phyloP scores from a whole-genome alignment of 176 grass and related monocot genomes.

The Lolium rigidum region DNA sequence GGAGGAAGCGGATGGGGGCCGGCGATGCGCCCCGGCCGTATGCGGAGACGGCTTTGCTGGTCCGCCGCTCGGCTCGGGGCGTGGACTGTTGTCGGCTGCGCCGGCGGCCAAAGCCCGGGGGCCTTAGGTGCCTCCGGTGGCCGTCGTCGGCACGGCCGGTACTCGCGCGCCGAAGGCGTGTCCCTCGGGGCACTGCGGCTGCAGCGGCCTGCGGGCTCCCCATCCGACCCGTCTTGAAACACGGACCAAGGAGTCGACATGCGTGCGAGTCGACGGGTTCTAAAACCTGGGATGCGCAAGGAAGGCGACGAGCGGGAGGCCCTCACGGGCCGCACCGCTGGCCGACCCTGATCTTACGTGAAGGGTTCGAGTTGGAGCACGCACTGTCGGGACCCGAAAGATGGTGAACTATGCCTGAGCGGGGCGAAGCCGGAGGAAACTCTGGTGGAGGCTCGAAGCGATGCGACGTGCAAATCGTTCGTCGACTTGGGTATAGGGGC shows the following conservation, averaged over 20 bases:
- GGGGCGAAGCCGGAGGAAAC: constrained; percentile 67
- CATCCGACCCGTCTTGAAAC: constrained; percentile 62
- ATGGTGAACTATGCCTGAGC: constrained; percentile 89
- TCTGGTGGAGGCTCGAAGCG: constrained; percentile 89
- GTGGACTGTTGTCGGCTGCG: too few relatives aligned
- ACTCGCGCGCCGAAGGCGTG: too few relatives aligned
- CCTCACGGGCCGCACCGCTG: constrained; percentile 39
- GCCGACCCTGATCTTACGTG: constrained; percentile 69
- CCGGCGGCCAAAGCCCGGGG: too few relatives aligned
- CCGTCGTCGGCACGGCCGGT: too few relatives aligned
- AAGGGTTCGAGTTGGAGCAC: constrained; percentile 85
- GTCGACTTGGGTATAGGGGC: constrained; percentile 86
- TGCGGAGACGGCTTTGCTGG: too few relatives aligned
- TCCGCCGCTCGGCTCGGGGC: too few relatives aligned
- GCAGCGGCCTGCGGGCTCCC: too few relatives aligned
- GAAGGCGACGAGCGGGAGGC: constrained; percentile 39
- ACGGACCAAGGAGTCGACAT: constrained; percentile 82
- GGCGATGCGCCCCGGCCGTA: too few relatives aligned
- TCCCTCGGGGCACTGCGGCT: too few relatives aligned
- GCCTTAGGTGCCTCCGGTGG: too few relatives aligned
- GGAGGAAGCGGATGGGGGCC: too few relatives aligned
- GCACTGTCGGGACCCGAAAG: constrained; percentile 84
- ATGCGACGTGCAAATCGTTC: constrained; percentile 91
- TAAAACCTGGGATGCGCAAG: constrained; percentile 29
- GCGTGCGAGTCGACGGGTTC: constrained; percentile 44